A percentile compares a stretch with the other conserved stretches of the same genome.
These are phyloP conservation scores for Claviceps sp. DNA, from an alignment of 2,329 filamentous ascomycete species.

Conservation along the genomic window DNA sequence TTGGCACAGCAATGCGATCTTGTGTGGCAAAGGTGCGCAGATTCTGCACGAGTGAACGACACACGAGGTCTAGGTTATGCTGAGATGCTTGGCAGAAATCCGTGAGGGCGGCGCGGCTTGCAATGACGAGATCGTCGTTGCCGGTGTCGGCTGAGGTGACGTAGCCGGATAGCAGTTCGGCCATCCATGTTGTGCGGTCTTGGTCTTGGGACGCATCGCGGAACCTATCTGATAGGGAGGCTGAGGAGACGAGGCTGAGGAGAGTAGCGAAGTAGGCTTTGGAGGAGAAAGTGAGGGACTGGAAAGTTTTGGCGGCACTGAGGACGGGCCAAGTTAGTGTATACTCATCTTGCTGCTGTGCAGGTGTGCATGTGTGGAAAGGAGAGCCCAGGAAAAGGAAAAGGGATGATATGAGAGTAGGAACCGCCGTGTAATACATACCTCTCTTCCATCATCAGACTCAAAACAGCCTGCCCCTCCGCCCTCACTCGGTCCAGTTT, in stretches of 20 bases:
- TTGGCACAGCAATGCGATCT: conserved; percentile 61
- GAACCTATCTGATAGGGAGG: conserved; percentile 24
- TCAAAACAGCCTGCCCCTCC: conserved; percentile 44
- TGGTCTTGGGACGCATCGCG: conserved; percentile 17
- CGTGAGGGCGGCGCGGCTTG: conserved; percentile 51
- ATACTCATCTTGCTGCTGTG: not conserved
- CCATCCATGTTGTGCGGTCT: conserved; percentile 26
- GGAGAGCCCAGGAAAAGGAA: not conserved
- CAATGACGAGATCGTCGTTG: conserved; percentile 60
- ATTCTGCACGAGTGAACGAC: conserved; percentile 39
- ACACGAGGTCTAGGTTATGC: conserved; percentile 29
- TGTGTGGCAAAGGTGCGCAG: conserved; percentile 39
- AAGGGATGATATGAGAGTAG: not conserved
- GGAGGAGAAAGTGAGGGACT: conserved; percentile 40
- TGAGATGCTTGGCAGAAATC: conserved; percentile 33
- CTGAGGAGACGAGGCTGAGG: conserved; percentile 29
- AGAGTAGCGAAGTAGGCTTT: conserved; percentile 43
- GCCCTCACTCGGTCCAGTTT: conserved; percentile 79
- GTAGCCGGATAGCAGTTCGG: conserved; percentile 49
- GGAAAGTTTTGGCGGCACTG: conserved; percentile 24
- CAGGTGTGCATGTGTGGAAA: not conserved
- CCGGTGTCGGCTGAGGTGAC: conserved; percentile 66
- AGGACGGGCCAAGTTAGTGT: conserved; percentile 7
- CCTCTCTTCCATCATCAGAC: conserved; percentile 30
- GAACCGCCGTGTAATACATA: conserved; percentile 18